Conservation (phyloP, 208 protist species). For the Wallacemonas collosoma region DNA sequence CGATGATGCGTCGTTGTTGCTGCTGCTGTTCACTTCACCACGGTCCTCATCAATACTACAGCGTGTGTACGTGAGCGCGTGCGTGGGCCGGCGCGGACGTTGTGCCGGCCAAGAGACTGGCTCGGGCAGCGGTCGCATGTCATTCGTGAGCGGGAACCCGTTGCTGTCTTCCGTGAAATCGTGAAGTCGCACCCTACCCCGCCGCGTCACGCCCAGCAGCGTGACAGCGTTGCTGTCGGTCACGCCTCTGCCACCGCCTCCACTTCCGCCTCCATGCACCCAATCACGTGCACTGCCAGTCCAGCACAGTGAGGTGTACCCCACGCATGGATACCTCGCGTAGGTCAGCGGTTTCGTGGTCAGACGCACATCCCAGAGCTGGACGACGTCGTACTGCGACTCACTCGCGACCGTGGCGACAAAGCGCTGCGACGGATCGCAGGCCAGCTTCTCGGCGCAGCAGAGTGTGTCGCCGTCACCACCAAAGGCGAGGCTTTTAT, state of each 20-base stretch:
- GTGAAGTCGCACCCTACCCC: background rate
- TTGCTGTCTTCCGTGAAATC: conserved; percentile 16
- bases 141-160: conserved; percentile 3
- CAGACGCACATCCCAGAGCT: conserved; percentile 81
- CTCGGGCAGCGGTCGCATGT: background rate
- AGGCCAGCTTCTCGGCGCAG: conserved; percentile 67
- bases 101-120: background rate
- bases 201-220: conserved; percentile 10
- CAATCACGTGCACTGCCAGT: conserved; percentile 11
- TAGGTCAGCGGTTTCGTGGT: conserved; percentile 36
- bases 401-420: conserved; percentile 57
- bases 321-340: conserved; percentile 28
- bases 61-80: background rate
- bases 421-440: conserved; percentile 55
- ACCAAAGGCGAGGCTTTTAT: conserved; percentile 18
- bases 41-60: conserved; percentile 10
- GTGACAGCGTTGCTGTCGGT: conserved; percentile 1
- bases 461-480: conserved; percentile 30
- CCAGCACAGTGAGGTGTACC: conserved; percentile 77
- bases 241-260: background rate
- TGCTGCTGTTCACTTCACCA: background rate
- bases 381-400: conserved; percentile 45
- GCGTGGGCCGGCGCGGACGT: background rate
- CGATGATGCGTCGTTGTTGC: too few species aligned
- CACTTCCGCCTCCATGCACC: background rate